Conservation (phyloP, 2,329 filamentous ascomycete genomes). For the Fusarium sp. region DNA sequence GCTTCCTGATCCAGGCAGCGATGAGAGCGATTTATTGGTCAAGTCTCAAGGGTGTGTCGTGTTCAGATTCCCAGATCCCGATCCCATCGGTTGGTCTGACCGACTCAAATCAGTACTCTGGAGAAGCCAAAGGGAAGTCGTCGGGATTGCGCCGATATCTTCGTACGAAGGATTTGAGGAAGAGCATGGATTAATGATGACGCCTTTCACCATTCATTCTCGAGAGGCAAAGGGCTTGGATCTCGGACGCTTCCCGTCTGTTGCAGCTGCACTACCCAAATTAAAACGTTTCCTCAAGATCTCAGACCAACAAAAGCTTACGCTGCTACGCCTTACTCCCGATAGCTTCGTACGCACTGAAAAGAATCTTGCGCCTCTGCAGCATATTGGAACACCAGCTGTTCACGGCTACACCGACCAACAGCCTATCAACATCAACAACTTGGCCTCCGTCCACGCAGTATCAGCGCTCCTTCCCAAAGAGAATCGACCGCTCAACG, state of each 20-base stretch:
- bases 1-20: neutral
- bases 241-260: conserved; percentile 1
- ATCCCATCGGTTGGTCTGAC: neutral
- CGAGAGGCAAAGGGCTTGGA: conserved; percentile 26
- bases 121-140: neutral
- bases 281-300: conserved; percentile 30
- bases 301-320: conserved; percentile 15
- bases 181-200: neutral
- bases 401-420: conserved; percentile 39
- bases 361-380: conserved; percentile 24
- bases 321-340: conserved; percentile 16
- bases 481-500: conserved; percentile 34
- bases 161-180: neutral
- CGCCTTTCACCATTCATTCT: conserved; percentile 20
- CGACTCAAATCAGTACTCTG: neutral
- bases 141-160: conserved; percentile 6
- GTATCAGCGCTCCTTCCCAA: conserved; percentile 19
- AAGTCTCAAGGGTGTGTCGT: conserved; percentile 7
- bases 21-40: neutral
- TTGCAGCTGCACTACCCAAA: conserved; percentile 9
- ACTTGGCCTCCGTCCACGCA: conserved; percentile 26
- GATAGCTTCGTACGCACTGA: conserved; percentile 23
- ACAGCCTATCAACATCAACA: conserved; percentile 36
- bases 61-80: conserved; percentile 13
- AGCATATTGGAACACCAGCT: conserved; percentile 27